Evolutionary conservation across 805 yeast species (phyloP), one percentile per base, ranked within the genome.

Genomic region (Maudiozyma turicensis): DNA sequence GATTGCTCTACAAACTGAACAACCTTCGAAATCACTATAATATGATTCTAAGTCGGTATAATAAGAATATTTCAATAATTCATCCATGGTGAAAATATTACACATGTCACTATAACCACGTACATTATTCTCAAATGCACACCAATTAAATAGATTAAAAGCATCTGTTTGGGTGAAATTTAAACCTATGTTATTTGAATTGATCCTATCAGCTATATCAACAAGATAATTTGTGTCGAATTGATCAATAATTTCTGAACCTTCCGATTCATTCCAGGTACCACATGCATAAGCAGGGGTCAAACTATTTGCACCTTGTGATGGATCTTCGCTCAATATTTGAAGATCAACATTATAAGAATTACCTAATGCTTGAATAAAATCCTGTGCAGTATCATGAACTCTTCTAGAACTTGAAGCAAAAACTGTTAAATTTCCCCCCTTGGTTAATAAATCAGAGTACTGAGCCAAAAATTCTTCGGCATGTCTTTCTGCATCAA

Each of bases 111-210:
- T 83, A 48, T 66, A 62, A 8, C 93, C 95, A 49, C 72, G 72
- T 8, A 79, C 85, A 49, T 84, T 85, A 43, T 84, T 66, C 65
- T 86, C 95, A 61, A 73, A 86, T 3, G 86, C 89, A 67, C 95
- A 86, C 67, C 80, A 74, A 9, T 72, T 69, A 57, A 83, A 80
- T 53, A 86, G 58, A 28, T 64, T 65, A 40, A 62, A 65, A 29
- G 81, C 75, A 57, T 86, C 91, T 35, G 63, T 58, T 1, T 70
- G 59, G 3, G 81, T 73, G 48, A 85, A 54, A 54, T 78, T 68
- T 54, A 71, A 68, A 2, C 80, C 83, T 3, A 79, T 77, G 48
- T 85, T 78, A 45, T 73, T 70, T 43, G 63, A 61, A 57, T 76
- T 76, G 44, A 85, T 67, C 56, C 95, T 73, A 13, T 62, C 62